Evolutionary conservation across 495 filamentous ascomycete species (phyloP).

Genomic region (Trichoderma asperelloides): DNA sequence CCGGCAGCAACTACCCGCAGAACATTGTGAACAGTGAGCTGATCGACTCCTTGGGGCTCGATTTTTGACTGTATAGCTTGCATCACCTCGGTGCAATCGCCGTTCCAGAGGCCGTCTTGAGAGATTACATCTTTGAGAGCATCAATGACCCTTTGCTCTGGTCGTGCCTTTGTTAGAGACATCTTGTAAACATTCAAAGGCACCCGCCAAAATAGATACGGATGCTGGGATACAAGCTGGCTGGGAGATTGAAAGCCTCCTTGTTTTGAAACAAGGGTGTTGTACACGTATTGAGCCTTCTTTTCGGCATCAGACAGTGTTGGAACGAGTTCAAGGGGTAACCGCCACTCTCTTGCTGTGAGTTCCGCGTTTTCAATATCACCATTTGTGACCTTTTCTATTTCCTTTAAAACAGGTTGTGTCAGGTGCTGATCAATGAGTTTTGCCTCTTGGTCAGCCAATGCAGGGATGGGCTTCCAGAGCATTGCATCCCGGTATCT

Average conservation of each 20-base stretch:
- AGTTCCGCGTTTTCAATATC: not conserved
- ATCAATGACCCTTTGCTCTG: not conserved
- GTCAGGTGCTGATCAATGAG: slow-evolving; percentile 1
- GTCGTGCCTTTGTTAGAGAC: not conserved
- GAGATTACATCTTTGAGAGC: not conserved
- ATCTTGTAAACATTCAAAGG: not conserved
- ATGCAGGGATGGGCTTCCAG: not conserved
- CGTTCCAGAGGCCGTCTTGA: not conserved
- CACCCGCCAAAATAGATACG: slow-evolving; percentile 9
- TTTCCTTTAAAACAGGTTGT: not conserved
- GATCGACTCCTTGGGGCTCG: not conserved
- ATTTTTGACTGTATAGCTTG: not conserved
- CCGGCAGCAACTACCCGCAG: not conserved
- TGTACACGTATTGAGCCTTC: not conserved
- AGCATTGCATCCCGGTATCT: slow-evolving; percentile 42
- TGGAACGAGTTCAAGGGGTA: not conserved
- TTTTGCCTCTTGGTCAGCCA: slow-evolving; percentile 1
- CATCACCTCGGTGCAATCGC: not conserved
- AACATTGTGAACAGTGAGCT: not conserved
- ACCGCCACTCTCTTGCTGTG: not conserved
- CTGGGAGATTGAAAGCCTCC: not conserved
- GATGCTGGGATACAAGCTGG: not conserved
- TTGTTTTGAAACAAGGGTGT: not conserved
- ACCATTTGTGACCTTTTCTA: not conserved
- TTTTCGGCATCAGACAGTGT: not conserved